phyloP scores from a whole-genome alignment of 805 yeast species.

The Metschnikowia hibisci region DNA sequence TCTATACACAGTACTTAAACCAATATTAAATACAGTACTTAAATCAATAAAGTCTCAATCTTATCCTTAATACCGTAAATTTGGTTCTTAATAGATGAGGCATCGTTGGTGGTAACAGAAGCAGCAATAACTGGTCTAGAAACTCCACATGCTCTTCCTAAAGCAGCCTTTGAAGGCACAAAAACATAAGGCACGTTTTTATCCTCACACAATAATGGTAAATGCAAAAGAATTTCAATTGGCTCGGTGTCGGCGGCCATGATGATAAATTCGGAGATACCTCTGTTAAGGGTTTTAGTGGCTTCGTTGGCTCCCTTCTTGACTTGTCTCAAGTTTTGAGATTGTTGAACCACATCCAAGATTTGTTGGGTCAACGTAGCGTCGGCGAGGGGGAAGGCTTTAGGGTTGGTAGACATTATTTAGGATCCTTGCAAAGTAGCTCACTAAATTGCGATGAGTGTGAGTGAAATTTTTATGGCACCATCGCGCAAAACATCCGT shows the following conservation, averaged over 20 bases:
- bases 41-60: conserved; percentile 95
- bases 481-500: background rate
- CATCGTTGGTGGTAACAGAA: conserved; percentile 96
- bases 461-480: background rate
- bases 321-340: conserved; percentile 95
- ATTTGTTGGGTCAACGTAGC: conserved; percentile 93
- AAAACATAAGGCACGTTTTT: conserved; percentile 99
- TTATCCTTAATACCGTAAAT: conserved; percentile 97
- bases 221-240: conserved; percentile 93
- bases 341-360: conserved; percentile 96
- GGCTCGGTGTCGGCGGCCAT: conserved; percentile 99
- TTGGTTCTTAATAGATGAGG: conserved; percentile 95
- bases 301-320: conserved; percentile 99
- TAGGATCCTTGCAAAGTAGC: conserved; percentile 32
- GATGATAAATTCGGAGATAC: conserved; percentile 97
- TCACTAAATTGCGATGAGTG: conserved; percentile 18
- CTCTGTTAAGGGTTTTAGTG: conserved; percentile 98
- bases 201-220: conserved; percentile 97
- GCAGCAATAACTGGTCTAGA: conserved; percentile 99
- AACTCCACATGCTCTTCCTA: conserved; percentile 99
- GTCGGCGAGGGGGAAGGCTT: conserved; percentile 99
- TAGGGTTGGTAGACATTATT: conserved; percentile 87
- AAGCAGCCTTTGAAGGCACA: conserved; percentile 96
- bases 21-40: too few species aligned
- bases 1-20: too few species aligned